A percentile compares a stretch with the other conserved stretches of the same genome.
These are phyloP conservation scores for Lasiodiplodia citricola DNA, from an alignment of 2,329 filamentous ascomycete genomes.

Conservation along the genomic window DNA sequence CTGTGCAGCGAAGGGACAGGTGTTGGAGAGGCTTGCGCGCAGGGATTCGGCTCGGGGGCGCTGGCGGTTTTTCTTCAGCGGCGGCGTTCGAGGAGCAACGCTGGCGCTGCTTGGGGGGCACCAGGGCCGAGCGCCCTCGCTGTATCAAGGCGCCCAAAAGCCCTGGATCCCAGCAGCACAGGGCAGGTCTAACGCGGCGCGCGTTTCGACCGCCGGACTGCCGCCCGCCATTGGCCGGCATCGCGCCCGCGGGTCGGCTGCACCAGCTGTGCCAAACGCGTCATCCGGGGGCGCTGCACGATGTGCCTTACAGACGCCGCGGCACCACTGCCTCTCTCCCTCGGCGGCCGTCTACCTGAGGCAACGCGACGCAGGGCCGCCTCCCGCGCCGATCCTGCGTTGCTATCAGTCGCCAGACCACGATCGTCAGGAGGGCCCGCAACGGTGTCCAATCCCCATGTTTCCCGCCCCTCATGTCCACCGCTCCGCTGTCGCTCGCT, in stretches of 20 bases:
- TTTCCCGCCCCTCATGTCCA: conserved; percentile 17
- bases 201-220: conserved; percentile 6
- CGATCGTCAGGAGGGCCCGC: conserved; percentile 22
- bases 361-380: conserved; percentile 15
- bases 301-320: conserved; percentile 21
- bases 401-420: conserved; percentile 6
- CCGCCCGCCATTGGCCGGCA: conserved; percentile 14
- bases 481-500: conserved; percentile 15
- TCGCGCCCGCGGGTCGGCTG: conserved; percentile 10
- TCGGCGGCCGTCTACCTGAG: conserved; percentile 13
- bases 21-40: conserved; percentile 22
- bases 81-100: conserved; percentile 14
- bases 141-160: conserved; percentile 24
- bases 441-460: conserved; percentile 19
- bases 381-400: conserved; percentile 16
- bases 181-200: conserved; percentile 18
- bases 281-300: neutral
- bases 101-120: conserved; percentile 5
- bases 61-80: conserved; percentile 23
- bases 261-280: conserved; percentile 10
- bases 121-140: conserved; percentile 11
- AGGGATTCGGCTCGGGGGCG: conserved; percentile 20
- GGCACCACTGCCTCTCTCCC: neutral
- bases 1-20: conserved; percentile 24
- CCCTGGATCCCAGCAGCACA: conserved; percentile 21